Evolutionary conservation across 2,329 filamentous ascomycete genomes (phyloP).

Genomic region (Dothideomycetes sp.): DNA sequence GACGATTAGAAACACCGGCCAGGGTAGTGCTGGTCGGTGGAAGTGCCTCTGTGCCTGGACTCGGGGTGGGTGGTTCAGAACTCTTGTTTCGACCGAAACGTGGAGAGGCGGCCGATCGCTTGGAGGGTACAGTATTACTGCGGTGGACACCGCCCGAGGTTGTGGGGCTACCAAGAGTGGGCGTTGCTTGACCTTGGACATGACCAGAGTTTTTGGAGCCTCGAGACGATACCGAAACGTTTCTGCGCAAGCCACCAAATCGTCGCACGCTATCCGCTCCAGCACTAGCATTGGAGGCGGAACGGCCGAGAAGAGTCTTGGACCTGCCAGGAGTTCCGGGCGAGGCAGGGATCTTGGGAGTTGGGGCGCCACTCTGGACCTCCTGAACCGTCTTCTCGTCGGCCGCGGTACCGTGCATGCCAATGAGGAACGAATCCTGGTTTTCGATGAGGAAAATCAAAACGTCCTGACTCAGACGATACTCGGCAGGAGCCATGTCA

Average conservation of each 20-base stretch:
- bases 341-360: slow-evolving; percentile 42
- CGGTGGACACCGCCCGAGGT: slow-evolving; percentile 43
- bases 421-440: slow-evolving; percentile 95
- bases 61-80: slow-evolving; percentile 45
- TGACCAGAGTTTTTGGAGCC: slow-evolving; percentile 68
- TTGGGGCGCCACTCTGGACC: slow-evolving; percentile 57
- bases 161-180: slow-evolving; percentile 27
- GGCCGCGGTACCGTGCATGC: slow-evolving; percentile 98
- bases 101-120: slow-evolving; percentile 66
- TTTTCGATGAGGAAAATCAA: slow-evolving; percentile 97
- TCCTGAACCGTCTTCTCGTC: slow-evolving; percentile 66
- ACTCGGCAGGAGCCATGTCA: slow-evolving; percentile 91
- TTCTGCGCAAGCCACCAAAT: slow-evolving; percentile 70
- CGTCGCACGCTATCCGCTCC: slow-evolving; percentile 79
- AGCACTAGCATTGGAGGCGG: slow-evolving; percentile 79
- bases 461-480: slow-evolving; percentile 90
- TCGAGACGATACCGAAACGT: slow-evolving; percentile 86
- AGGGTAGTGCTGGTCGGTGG: slow-evolving; percentile 13
- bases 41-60: slow-evolving; percentile 15
- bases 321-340: slow-evolving; percentile 34
- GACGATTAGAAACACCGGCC: slow-evolving; percentile 14
- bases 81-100: slow-evolving; percentile 49
- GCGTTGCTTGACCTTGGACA: slow-evolving; percentile 60
- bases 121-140: slow-evolving; percentile 91
- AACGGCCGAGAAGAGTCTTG: slow-evolving; percentile 57